Percentiles rank a stretch among this genome's conserved stretches.
These are phyloP conservation scores for Dactylellina parvicollis DNA, from an alignment of 2,329 filamentous ascomycete species.

Conservation along the genomic window DNA sequence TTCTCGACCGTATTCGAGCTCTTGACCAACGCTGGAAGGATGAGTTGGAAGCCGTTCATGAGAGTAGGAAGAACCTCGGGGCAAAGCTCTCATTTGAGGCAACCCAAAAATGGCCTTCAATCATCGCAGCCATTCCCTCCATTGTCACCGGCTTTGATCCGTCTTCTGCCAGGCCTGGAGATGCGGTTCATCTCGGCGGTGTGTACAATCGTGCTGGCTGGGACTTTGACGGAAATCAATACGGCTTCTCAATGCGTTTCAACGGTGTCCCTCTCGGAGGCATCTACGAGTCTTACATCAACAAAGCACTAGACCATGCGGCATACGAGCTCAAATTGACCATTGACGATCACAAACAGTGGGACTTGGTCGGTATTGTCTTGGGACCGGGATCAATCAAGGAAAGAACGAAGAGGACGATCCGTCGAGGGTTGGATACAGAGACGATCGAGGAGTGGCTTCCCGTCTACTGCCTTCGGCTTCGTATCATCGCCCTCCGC, in stretches of 20 bases:
- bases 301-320: slow-evolving; percentile 23
- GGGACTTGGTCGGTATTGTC: slow-evolving; percentile 30
- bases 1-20: slow-evolving; percentile 14
- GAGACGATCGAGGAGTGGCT: slow-evolving; percentile 27
- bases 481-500: slow-evolving; percentile 28
- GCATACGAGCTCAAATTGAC: slow-evolving; percentile 32
- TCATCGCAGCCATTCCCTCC: slow-evolving; percentile 20
- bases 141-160: slow-evolving; percentile 32
- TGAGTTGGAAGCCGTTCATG: slow-evolving; percentile 16
- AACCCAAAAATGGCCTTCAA: slow-evolving; percentile 35
- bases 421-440: slow-evolving; percentile 14
- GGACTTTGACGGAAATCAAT: slow-evolving; percentile 44
- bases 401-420: slow-evolving; percentile 31
- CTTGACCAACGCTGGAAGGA: slow-evolving; percentile 36
- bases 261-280: slow-evolving; percentile 33
- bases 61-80: slow-evolving; percentile 15
- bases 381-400: slow-evolving; percentile 25
- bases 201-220: slow-evolving; percentile 34
- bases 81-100: slow-evolving; percentile 22
- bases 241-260: slow-evolving; percentile 37
- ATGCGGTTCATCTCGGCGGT: slow-evolving; percentile 26
- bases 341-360: slow-evolving; percentile 33
- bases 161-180: slow-evolving; percentile 27
- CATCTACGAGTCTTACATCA: slow-evolving; percentile 27
- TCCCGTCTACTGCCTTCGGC: slow-evolving; percentile 20